A percentile compares a stretch with the other conserved stretches of the same genome.
Evolutionary conservation across 208 protist genomes (phyloP).

Genomic region (Tritrichomonas musculus): DNA sequence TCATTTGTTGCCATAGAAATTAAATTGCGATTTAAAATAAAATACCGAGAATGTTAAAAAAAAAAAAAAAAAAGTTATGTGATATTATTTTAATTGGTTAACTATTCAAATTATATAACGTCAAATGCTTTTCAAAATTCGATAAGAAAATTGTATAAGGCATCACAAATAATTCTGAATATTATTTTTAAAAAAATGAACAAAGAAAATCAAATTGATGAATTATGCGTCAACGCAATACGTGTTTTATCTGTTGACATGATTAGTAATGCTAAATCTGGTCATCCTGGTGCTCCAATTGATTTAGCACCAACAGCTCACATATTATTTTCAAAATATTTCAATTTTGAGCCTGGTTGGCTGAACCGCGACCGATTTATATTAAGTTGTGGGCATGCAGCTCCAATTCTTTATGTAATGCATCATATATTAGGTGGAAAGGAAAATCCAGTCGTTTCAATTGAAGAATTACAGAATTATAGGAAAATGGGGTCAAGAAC

Average conservation of each 20-base stretch:
- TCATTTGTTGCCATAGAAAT: not conserved
- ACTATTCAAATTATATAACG: no score
- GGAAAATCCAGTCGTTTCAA: constrained; percentile 52
- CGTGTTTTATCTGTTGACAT: constrained; percentile 65
- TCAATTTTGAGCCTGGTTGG: constrained; percentile 87
- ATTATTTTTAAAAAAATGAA: no score
- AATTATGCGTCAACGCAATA: constrained; percentile 33
- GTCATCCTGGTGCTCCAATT: constrained; percentile 55
- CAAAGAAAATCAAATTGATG: not conserved
- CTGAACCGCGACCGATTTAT: constrained; percentile 96
- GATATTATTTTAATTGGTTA: no score
- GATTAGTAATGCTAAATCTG: constrained; percentile 78
- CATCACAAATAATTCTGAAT: no score
- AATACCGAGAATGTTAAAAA: no score
- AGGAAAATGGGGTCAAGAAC: constrained; percentile 77
- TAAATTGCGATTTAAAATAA: no score
- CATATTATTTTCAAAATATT: constrained; percentile 62
- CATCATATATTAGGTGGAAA: constrained; percentile 88
- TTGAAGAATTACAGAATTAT: constrained; percentile 94
- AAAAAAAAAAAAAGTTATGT: no score
- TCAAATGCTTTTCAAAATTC: no score
- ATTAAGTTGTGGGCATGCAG: constrained; percentile 97
- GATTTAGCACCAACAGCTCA: constrained; percentile 86
- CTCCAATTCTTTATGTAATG: constrained; percentile 87
- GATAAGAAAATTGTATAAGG: no score